Evolutionary conservation across 805 yeast species (phyloP), one percentile per base, ranked within the genome.

Genomic region (Lachancea meyersii): DNA sequence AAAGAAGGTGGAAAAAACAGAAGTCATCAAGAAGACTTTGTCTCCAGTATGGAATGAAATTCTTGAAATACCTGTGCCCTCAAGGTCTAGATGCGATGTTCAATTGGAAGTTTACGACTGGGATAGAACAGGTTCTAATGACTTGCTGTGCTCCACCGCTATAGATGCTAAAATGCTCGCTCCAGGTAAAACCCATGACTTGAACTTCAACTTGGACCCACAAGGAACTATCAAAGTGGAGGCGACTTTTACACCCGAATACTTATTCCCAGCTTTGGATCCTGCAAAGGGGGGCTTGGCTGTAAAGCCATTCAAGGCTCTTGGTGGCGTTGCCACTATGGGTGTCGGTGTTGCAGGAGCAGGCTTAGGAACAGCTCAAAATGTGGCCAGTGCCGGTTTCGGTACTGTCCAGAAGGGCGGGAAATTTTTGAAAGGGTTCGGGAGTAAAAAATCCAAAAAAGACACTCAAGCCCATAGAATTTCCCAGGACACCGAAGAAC

Each of bases 1-100:
- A 6, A 55, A 67, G 32, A 70, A 74, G 49, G 61, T 78, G 4
- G 75, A 60, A 65, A 82, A 70, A 62, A 79, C 85, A 9, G 78
- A 73, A 44, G 74, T 74, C 43, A 68, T 78, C 46, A 81, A 82
- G 64, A 83, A 77, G 58, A 77, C 85, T 0, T 67, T 84, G 51
- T 69, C 77, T 43, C 95, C 95, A 14, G 72, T 71, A 9, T 88
- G 93, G 89, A 80, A 86, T 58, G 93, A 86, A 53, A 61, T 67
- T 6, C 67, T 76, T 19, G 70, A 69, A 3, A 62, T 86, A 50
- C 80, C 84, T 3, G 61, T 84, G 45, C 70, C 75, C 28, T 82
- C 93, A 0, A 76, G 86, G 60, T 65, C 79, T 2, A 73, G 83
- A 56, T 67, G 75, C 20, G 53, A 65, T 14, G 58, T 82, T 22